Evolutionary conservation across 352 stramenopile species (phyloP).

Genomic region (Pythium apleroticum): DNA sequence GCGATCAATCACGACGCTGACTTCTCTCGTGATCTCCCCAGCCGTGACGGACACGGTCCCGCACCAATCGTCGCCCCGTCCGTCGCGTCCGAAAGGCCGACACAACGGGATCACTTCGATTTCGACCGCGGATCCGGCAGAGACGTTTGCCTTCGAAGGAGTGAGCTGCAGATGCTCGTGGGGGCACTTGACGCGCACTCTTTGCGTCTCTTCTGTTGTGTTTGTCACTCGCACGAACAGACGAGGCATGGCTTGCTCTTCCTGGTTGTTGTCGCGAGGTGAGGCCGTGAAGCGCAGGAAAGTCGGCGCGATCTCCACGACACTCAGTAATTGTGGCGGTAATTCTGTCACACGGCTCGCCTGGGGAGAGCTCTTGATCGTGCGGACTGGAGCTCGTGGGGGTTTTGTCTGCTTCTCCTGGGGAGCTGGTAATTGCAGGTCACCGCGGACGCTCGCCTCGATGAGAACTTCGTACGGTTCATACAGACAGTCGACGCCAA

Average conservation of each 20-base stretch:
- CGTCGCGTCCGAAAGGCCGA: conserved; percentile 35
- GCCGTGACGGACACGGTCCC: conserved; percentile 62
- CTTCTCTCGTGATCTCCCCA: conserved; percentile 49
- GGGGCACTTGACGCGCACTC: conserved; percentile 52
- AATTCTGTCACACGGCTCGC: conserved; percentile 44
- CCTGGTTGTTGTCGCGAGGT: not conserved
- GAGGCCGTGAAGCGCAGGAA: conserved; percentile 52
- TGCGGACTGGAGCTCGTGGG: not conserved
- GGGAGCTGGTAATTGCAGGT: conserved; percentile 26
- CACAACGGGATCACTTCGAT: conserved; percentile 60
- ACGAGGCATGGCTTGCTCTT: not conserved
- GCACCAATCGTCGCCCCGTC: conserved; percentile 45
- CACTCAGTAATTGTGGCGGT: conserved; percentile 31
- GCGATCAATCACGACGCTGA: conserved; percentile 65
- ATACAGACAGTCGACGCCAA: conserved; percentile 62
- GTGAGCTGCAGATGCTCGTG: conserved; percentile 60
- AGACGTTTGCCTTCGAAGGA: conserved; percentile 41
- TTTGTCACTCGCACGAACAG: conserved; percentile 49
- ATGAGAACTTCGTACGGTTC: conserved; percentile 82
- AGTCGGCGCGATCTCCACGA: conserved; percentile 56
- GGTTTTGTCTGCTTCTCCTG: conserved; percentile 1
- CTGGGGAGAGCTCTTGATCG: conserved; percentile 2
- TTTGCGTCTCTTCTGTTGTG: conserved; percentile 44
- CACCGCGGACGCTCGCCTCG: conserved; percentile 67
- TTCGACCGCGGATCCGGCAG: conserved; percentile 39